Evolutionary conservation across 306 rosid species (phyloP), one percentile per base, ranked within the genome.

Genomic region (Dalbergia oliveri): DNA sequence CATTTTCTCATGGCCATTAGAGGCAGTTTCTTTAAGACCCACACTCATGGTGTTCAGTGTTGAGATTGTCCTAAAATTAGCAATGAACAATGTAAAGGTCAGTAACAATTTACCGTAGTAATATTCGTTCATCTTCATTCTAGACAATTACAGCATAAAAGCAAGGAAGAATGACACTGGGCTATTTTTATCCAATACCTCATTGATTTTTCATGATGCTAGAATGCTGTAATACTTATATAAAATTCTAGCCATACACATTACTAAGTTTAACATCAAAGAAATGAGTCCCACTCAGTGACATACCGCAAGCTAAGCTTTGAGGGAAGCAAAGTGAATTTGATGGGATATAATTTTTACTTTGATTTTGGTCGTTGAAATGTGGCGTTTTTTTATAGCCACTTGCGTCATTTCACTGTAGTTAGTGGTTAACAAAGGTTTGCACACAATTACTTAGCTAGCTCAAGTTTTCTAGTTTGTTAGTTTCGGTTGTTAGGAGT

Each of bases 21-120:
- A 84, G 73, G 86, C 66, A 72, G 85, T 66, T 41, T 84, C 78
- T 78, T 84, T 87, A 65, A 69, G 69, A 78, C 79, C 80, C 16
- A 74, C 68, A 85, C 88, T 88, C 97, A 91, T 94, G 50, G 73
- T 79, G 68, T 14, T 60, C 58, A 50, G 11, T 71, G 74, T 73
- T 67, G 61, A 81, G 69, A 74, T 78, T 49, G 7, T 49, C 6
- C 89, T 73, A 43, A 50, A 84, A 66, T 67, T 73, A 66, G 51
- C 31, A 84, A 74, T 7, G 67, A 76, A 84, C 21, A 67, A 26
- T 66, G 81, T 69, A 73, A 73, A 66, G 54, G 23, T 61, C 39
- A 81, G 66, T 62, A 76, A 65, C 73, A 67, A 65, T 35, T 56
- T 58, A 56, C 53, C 56, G 37, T 2, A 26, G 31, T 26, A 26